These are phyloP conservation scores for Xylaria bambusicola DNA, from an alignment of 495 filamentous ascomycete species.

Conservation along the genomic window DNA sequence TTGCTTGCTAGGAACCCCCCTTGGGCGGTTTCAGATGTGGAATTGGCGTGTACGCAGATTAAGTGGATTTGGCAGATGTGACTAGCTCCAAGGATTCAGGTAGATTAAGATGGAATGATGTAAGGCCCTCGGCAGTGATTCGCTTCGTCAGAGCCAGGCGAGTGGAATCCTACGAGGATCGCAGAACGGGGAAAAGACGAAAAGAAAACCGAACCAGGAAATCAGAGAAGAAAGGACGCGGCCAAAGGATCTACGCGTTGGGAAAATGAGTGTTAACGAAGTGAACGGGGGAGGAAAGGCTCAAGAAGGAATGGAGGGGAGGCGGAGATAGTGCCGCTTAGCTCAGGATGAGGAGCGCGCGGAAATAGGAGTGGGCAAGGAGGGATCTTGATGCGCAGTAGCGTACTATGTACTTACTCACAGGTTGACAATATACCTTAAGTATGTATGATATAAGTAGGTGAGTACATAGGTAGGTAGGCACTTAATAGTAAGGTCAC, in stretches of 20 bases:
- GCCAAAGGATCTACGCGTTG: constrained; percentile 11
- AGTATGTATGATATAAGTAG: no score
- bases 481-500: not conserved
- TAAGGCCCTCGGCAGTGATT: not conserved
- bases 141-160: not conserved
- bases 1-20: not conserved
- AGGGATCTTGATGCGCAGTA: no score
- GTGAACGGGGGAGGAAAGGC: constrained; percentile 2
- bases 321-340: not conserved
- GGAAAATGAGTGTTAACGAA: not conserved
- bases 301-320: constrained; percentile 16
- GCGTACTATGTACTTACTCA: no score
- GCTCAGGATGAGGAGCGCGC: constrained; percentile 2
- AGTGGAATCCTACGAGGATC: not conserved
- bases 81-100: not conserved
- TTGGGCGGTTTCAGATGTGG: constrained; percentile 20
- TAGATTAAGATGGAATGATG: not conserved
- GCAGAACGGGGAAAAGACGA: not conserved
- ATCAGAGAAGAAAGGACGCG: constrained; percentile 9
- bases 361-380: constrained; percentile 14
- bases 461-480: constrained; percentile 4
- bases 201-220: not conserved
- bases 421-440: not conserved
- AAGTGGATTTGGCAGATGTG: constrained; percentile 10
- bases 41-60: not conserved